phyloP scores from a whole-genome alignment of 805 yeast genomes.

The Metschnikowia arizonensis region DNA sequence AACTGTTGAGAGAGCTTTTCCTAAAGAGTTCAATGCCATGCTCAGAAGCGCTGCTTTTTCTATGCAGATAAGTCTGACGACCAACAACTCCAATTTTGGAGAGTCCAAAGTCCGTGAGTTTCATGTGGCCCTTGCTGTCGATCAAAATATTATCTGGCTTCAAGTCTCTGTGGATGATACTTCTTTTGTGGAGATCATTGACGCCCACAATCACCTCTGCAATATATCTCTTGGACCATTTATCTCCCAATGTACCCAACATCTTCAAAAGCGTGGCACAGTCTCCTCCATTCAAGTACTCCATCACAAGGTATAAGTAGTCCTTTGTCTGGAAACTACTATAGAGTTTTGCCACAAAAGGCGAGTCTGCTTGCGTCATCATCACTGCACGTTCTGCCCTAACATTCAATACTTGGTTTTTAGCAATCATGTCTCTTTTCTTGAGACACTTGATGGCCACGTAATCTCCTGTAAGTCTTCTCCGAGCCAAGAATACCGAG shows the following conservation, averaged over 20 bases:
- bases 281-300: conserved; percentile 94
- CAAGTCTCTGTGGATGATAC: conserved; percentile 90
- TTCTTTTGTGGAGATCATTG: conserved; percentile 79
- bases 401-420: conserved; percentile 92
- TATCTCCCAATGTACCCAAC: conserved; percentile 78
- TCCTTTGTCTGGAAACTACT: conserved; percentile 87
- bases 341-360: conserved; percentile 85
- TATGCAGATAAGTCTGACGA: conserved; percentile 54
- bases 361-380: conserved; percentile 93
- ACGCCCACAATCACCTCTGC: conserved; percentile 92
- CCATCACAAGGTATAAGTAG: conserved; percentile 91
- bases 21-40: conserved; percentile 40
- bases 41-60: conserved; percentile 42
- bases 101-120: conserved; percentile 92
- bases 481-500: conserved; percentile 80
- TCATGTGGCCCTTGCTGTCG: conserved; percentile 82
- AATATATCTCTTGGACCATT: conserved; percentile 80
- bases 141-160: conserved; percentile 92
- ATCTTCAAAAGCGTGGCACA: conserved; percentile 79
- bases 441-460: conserved; percentile 90
- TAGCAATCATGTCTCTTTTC: conserved; percentile 94
- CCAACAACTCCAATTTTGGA: conserved; percentile 85
- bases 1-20: conserved; percentile 19
- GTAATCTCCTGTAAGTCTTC: conserved; percentile 86
- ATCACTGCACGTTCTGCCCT: conserved; percentile 94